Evolutionary conservation across 768 basidiomycete genomes (phyloP), one percentile per base, ranked within the genome.

Genomic region (Cyclocybe cylindracea): DNA sequence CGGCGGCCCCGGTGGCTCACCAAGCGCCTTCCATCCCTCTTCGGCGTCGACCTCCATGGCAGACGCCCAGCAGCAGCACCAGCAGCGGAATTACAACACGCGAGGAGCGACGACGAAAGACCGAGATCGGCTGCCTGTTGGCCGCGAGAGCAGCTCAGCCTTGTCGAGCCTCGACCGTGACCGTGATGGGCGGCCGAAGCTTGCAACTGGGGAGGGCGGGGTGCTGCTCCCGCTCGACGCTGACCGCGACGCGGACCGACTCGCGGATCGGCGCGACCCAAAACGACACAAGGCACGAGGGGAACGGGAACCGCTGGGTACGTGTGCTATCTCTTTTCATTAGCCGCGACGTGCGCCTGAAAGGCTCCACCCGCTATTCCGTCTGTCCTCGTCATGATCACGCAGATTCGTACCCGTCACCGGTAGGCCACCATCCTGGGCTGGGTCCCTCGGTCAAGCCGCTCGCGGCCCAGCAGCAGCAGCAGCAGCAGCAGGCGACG

Each of bases 201-300:
- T 24, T 24, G 24, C 5, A n/a, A n/a, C n/a, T n/a, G 5, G 24
- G 24, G 24, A 24, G 24, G 24, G 5, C 24, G 24, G 24, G 2
- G 24, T 2, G 24, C 24, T 24, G 24, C 24, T 24, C 3, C 24
- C 5, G 46, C 53, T 24, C 24, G 24, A 24, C 10, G 38, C 56
- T 42, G 70, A 56, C 32, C 41, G 75, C 41, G 77, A 78, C 5
- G 60, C 72, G 14, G 78, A 77, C 19, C 72, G 77, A 16, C 61
- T 70, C 33, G 53, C 57, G 10, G 72, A 72, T 40, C 70, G 72
- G 51, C 72, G 81, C 43, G 81, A 80, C 41, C 65, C 74, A n/a
- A 84, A 84, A 61, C 73, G 82, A 46, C 70, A 77, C 55, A 84
- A 82, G 64, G 72, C 76, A 3, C 76, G 81, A 46, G 53, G 58